Base-by-base conservation (phyloP, 176 grass and related monocot genomes). In the Triticum urartu region DNA sequence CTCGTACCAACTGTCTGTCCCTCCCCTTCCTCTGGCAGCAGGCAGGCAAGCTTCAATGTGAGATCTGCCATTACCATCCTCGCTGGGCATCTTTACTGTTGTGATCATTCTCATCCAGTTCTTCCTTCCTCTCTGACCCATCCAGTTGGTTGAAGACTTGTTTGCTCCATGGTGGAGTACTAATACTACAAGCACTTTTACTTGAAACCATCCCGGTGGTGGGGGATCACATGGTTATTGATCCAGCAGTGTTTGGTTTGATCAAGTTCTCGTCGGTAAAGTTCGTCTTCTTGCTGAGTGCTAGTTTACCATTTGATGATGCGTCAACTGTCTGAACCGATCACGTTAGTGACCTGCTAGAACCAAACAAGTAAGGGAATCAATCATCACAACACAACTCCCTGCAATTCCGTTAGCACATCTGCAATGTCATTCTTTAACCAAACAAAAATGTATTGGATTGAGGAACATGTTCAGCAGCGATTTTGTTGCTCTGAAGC, bases 231-330 rank as follows among this genome's bases (percentile, higher is more conserved):
- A 33, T 33, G 6, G 45, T 34, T 33, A 18, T 56, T 32, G 15
- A 56, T 21, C 7, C 26, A 2, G 22, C 14, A 50, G 43, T 32
- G 18, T 30, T 75, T 75, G 42, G 12, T 50, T 28, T 50, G 24
- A 22, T 75, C 42, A 75, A 75, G 9, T 75, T 18, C 7, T 75
- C 22, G 6, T 75, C 7, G 22, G 11, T 48, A 9, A 75, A 75
- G 72, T 30, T 75, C 7, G 3, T 74, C 11, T 74, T 74, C 22
- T 26, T 74, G 22, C 7, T 11, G 13, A 50, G 40, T 17, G 72
- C 73, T 32, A 76, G 72, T 76, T 76, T 54, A 32, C 50, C 26
- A 56, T 77, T 77, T 77, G 47, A 56, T 56, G 18, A 77, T 34
- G 4, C 10, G 26, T 20, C 25, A 50, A 54, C 45, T 52, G 14